phyloP scores from a whole-genome alignment of 805 yeast genomes.

The Saccharomycopsis fodiens region DNA sequence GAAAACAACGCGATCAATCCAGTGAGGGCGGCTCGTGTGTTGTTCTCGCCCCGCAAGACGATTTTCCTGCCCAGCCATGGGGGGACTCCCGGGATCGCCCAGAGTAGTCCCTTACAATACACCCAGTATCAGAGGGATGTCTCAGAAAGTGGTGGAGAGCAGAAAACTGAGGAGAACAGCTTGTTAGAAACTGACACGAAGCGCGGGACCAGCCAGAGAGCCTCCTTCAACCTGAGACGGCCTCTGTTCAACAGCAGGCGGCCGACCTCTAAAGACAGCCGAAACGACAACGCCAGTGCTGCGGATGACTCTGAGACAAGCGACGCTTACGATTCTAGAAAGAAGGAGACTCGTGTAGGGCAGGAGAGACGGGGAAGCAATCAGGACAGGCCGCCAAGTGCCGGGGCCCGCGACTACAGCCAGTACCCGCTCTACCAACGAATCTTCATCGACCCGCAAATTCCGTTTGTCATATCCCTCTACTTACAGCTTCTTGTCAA shows the following conservation, averaged over 20 bases:
- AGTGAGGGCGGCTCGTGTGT: conserved; percentile 28
- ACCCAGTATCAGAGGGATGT: background rate
- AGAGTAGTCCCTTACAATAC: background rate
- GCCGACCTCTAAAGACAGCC: too few relatives aligned
- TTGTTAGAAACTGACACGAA: too few relatives aligned
- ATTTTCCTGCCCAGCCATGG: background rate
- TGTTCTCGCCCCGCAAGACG: conserved; percentile 31
- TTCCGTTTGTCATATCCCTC: conserved; percentile 51
- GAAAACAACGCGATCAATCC: conserved; percentile 27
- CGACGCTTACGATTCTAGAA: conserved; percentile 1
- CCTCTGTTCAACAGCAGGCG: too few relatives aligned
- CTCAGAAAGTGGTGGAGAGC: too few relatives aligned
- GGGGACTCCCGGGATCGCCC: background rate
- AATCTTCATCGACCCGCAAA: conserved; percentile 33
- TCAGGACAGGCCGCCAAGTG: background rate
- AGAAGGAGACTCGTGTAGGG: conserved; percentile 5
- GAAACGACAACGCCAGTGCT: too few relatives aligned
- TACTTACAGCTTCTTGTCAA: conserved; percentile 62
- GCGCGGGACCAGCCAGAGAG: background rate
- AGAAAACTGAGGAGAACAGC: too few relatives aligned
- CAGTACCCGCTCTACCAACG: conserved; percentile 11
- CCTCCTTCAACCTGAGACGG: background rate
- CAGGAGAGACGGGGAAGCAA: background rate
- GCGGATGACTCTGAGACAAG: background rate
- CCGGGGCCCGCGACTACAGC: too few relatives aligned